Percentiles rank a stretch among this genome's conserved stretches.
phyloP scores from a whole-genome alignment of 192 early-diverging fungal species.

The Coemansia sp. region DNA sequence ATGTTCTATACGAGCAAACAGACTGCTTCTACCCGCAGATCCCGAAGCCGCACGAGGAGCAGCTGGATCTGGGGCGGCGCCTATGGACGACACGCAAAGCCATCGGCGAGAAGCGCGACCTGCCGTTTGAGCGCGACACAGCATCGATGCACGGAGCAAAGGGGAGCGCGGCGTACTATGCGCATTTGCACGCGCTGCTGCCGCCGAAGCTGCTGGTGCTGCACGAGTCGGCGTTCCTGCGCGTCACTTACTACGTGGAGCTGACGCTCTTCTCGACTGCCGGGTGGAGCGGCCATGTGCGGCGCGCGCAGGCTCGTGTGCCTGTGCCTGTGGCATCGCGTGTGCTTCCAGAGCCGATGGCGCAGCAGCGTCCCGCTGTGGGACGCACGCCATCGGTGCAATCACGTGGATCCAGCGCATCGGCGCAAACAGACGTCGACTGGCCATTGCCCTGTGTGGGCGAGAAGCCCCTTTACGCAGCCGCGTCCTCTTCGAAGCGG shows the following conservation, averaged over 20 bases:
- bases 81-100: slow-evolving; percentile 35
- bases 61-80: slow-evolving; percentile 45
- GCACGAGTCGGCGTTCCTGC: slow-evolving; percentile 38
- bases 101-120: slow-evolving; percentile 14
- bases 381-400: neutral
- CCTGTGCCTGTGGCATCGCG: slow-evolving; percentile 40
- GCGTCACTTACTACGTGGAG: slow-evolving; percentile 37
- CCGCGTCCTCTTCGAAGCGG: neutral
- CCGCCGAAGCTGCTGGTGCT: slow-evolving; percentile 23
- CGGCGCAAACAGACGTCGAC: slow-evolving; percentile 8
- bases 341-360: neutral
- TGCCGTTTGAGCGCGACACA: slow-evolving; percentile 44
- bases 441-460: neutral
- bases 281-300: slow-evolving; percentile 31
- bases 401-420: neutral
- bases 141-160: slow-evolving; percentile 8
- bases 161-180: slow-evolving; percentile 25
- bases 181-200: slow-evolving; percentile 23
- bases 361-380: neutral
- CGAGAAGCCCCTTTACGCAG: neutral
- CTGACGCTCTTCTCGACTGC: slow-evolving; percentile 23
- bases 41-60: slow-evolving; percentile 47
- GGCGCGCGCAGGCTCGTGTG: slow-evolving; percentile 17
- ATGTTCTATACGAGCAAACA: slow-evolving; percentile 34
- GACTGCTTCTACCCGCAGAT: slow-evolving; percentile 54